A percentile compares a stretch with the other conserved stretches of the same genome.
Conservation (phyloP, 169 alveolate species). For the Perkinsus marinus region DNA sequence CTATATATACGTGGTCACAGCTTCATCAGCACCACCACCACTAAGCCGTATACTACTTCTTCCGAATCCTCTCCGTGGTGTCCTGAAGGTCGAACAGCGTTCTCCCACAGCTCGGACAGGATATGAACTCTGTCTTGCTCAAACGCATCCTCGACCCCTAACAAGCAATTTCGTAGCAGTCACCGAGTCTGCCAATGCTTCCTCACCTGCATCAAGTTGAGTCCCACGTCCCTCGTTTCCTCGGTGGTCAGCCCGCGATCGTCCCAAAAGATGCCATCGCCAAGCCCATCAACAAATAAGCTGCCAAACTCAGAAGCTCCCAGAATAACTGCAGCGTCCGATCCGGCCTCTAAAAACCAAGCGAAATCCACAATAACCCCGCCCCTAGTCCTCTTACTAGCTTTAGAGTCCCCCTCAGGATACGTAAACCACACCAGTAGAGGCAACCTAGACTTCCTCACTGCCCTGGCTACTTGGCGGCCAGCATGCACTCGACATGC, state of each 20-base stretch:
- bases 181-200: neutral
- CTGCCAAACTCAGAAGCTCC: conserved; percentile 11
- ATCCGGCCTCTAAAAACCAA: neutral
- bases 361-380: neutral
- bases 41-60: neutral
- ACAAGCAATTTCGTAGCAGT: neutral
- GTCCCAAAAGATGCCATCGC: conserved; percentile 10
- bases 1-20: too few species aligned
- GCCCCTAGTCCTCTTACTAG: neutral
- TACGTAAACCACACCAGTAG: neutral
- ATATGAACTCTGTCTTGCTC: conserved; percentile 64
- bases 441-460: neutral
- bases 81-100: conserved; percentile 59
- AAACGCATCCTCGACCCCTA: conserved; percentile 61
- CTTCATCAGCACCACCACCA: neutral
- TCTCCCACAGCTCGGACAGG: conserved; percentile 76
- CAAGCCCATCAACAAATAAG: conserved; percentile 7
- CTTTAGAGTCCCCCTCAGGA: neutral
- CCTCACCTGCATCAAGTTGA: conserved; percentile 11
- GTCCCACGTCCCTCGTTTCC: neutral
- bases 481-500: neutral
- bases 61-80: neutral
- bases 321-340: neutral
- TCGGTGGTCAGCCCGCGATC: neutral
- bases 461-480: neutral